Evolutionary conservation across 1,284 basidiomycete species (phyloP).

Genomic region (Irpex lacteus): DNA sequence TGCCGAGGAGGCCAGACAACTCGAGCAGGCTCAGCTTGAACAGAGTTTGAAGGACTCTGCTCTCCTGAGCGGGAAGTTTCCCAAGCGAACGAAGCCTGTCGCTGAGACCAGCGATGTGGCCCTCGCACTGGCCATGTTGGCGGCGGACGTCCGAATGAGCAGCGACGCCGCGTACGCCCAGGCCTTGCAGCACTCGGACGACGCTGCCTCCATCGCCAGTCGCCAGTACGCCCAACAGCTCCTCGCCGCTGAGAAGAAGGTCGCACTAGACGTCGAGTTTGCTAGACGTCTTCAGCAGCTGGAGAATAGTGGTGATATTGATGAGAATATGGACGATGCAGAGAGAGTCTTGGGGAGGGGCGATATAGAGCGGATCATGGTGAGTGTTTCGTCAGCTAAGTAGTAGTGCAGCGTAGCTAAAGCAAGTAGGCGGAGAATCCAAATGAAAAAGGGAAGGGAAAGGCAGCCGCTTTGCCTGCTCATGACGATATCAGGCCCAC

Average conservation of each 20-base stretch:
- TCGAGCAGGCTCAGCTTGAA: slow-evolving; percentile 29
- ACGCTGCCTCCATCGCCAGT: slow-evolving; percentile 25
- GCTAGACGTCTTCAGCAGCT: slow-evolving; percentile 33
- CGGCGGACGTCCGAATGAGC: slow-evolving; percentile 27
- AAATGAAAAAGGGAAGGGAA: slow-evolving; percentile 35
- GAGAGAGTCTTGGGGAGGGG: neutral
- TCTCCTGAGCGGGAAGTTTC: slow-evolving; percentile 22
- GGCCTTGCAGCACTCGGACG: slow-evolving; percentile 28
- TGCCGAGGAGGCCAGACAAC: slow-evolving; percentile 31
- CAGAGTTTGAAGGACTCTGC: slow-evolving; percentile 21
- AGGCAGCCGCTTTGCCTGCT: slow-evolving; percentile 3
- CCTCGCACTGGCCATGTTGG: slow-evolving; percentile 29
- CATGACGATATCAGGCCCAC: neutral
- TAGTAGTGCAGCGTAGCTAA: neutral
- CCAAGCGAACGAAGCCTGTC: neutral
- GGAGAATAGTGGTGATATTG: slow-evolving; percentile 25
- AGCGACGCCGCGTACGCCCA: slow-evolving; percentile 35
- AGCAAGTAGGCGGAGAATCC: slow-evolving; percentile 27
- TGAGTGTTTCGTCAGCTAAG: slow-evolving; percentile 12
- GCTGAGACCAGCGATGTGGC: slow-evolving; percentile 22
- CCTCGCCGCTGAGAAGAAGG: slow-evolving; percentile 40
- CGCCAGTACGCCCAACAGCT: slow-evolving; percentile 35
- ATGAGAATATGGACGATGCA: slow-evolving; percentile 15
- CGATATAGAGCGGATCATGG: slow-evolving; percentile 24
- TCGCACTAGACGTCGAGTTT: slow-evolving; percentile 35